Evolutionary conservation across 2,329 filamentous ascomycete species (phyloP).

Genomic region (Neobulgaria alba): DNA sequence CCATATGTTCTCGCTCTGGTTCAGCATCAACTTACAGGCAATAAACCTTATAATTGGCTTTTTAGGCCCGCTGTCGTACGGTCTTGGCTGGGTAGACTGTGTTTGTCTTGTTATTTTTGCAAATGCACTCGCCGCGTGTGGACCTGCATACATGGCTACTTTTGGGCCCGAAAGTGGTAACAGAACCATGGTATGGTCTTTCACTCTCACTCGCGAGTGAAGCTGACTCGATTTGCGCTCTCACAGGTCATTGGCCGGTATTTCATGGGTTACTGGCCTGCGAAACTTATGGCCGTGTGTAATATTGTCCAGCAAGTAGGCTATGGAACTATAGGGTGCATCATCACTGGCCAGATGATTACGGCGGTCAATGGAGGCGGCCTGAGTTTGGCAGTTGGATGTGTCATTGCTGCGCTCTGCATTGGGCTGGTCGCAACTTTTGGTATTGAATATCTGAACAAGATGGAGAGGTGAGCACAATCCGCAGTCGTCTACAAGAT

Average conservation of each 20-base stretch:
- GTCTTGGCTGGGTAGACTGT: conserved; percentile 46
- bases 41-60: conserved; percentile 55
- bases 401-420: conserved; percentile 15
- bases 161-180: conserved; percentile 52
- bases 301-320: conserved; percentile 10
- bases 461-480: conserved; percentile 7
- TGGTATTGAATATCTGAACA: conserved; percentile 10
- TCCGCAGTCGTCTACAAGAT: background rate
- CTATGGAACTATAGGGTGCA: conserved; percentile 8
- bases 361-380: conserved; percentile 11
- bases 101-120: conserved; percentile 47
- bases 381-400: conserved; percentile 2
- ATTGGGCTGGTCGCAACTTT: conserved; percentile 11
- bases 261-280: conserved; percentile 9
- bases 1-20: conserved; percentile 50
- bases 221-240: background rate
- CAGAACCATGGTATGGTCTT: conserved; percentile 42
- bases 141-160: conserved; percentile 48
- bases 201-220: background rate
- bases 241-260: conserved; percentile 5
- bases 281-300: conserved; percentile 4
- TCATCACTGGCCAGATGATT: conserved; percentile 16
- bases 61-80: conserved; percentile 49
- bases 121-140: conserved; percentile 41
- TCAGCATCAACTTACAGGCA: conserved; percentile 50